phyloP scores from a whole-genome alignment of 2,329 filamentous ascomycete species.

The Pseudocercospora fijiensis region DNA sequence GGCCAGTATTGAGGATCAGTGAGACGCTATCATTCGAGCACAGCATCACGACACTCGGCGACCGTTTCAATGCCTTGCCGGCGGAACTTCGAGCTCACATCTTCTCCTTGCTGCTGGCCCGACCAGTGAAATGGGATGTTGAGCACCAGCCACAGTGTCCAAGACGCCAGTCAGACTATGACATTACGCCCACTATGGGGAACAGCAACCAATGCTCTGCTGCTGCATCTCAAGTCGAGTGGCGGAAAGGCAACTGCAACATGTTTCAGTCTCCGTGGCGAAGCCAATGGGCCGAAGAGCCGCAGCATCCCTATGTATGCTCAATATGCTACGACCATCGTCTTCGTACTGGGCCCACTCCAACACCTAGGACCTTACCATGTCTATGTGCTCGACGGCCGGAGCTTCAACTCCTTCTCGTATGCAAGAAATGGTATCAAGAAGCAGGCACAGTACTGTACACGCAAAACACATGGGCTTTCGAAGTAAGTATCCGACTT shows the following conservation, averaged over 20 bases:
- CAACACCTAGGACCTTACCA: conserved; percentile 10
- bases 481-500: conserved; percentile 12
- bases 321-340: conserved; percentile 20
- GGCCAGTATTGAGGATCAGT: not conserved
- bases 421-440: conserved; percentile 22
- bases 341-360: conserved; percentile 13
- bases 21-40: not conserved
- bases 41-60: conserved; percentile 6
- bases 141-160: conserved; percentile 12
- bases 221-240: not conserved
- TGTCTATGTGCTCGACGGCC: conserved; percentile 23
- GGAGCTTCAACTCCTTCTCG: conserved; percentile 21
- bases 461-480: conserved; percentile 25
- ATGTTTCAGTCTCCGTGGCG: conserved; percentile 17
- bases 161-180: not conserved
- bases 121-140: conserved; percentile 21
- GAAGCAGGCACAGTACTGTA: conserved; percentile 23
- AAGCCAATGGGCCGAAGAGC: conserved; percentile 19
- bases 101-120: conserved; percentile 21
- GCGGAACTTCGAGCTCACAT: conserved; percentile 21
- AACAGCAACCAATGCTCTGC: not conserved
- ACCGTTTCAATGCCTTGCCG: conserved; percentile 24
- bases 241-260: not conserved
- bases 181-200: not conserved
- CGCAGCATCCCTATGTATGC: conserved; percentile 23